These are phyloP conservation scores for Penicillium arizonense DNA, from an alignment of 495 filamentous ascomycete genomes.

Conservation along the genomic window DNA sequence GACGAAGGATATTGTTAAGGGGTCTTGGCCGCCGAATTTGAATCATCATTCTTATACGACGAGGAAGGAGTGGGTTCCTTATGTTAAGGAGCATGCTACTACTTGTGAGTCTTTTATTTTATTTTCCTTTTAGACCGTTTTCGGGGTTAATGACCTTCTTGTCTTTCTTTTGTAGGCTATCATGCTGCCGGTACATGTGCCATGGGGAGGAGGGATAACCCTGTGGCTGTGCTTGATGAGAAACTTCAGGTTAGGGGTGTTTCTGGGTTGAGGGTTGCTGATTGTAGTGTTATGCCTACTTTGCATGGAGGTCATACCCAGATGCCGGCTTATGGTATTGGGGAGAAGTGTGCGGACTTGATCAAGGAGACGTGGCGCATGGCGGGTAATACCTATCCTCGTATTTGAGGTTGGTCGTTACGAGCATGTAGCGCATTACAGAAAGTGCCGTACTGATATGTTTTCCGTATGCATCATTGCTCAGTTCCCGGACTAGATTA, in stretches of 20 bases:
- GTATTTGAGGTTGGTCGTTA: conserved; percentile 8
- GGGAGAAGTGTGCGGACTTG: conserved; percentile 57
- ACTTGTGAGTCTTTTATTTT: conserved; percentile 40
- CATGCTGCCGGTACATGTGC: conserved; percentile 54
- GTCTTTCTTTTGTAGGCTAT: conserved; percentile 30
- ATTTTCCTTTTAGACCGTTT: not conserved
- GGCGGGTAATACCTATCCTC: conserved; percentile 19
- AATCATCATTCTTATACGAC: conserved; percentile 45
- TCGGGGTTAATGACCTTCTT: conserved; percentile 1
- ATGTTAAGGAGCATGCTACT: conserved; percentile 49
- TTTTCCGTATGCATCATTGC: not conserved
- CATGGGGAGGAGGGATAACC: conserved; percentile 47
- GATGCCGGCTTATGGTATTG: conserved; percentile 59
- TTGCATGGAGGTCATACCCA: conserved; percentile 56
- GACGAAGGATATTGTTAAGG: conserved; percentile 55
- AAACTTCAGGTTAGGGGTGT: conserved; percentile 53
- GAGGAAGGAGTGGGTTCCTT: conserved; percentile 48
- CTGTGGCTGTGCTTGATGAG: conserved; percentile 53
- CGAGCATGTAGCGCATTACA: not conserved
- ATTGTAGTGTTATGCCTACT: conserved; percentile 56
- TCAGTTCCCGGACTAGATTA: not conserved
- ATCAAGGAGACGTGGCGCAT: conserved; percentile 46
- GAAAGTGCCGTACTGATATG: not conserved
- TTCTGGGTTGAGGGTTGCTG: conserved; percentile 50
- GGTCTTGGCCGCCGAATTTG: conserved; percentile 48